Conservation (phyloP, 2,329 filamentous ascomycete genomes). For the Paramyrothecium sp. region DNA sequence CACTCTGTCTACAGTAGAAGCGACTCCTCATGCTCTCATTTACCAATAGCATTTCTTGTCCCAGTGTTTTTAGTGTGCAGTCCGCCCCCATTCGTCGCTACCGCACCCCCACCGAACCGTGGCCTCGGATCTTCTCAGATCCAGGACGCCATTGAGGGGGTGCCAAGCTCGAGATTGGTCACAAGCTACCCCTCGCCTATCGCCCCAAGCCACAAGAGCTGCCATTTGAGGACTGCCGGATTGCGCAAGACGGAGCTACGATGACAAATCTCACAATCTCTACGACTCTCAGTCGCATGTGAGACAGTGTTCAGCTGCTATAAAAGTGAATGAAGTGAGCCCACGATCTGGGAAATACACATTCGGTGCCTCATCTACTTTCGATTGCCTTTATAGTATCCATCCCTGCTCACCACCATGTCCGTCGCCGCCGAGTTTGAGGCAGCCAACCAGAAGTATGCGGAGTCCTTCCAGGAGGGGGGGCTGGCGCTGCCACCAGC, state of each 20-base stretch:
- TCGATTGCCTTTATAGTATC: background rate
- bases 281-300: background rate
- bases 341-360: no score
- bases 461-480: background rate
- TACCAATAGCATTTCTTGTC: no score
- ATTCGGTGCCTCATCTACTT: background rate
- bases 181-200: background rate
- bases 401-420: background rate
- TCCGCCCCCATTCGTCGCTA: no score
- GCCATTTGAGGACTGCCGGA: background rate
- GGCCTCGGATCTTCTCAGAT: background rate
- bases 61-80: no score
- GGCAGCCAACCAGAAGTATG: conserved; percentile 1
- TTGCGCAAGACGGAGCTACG: background rate
- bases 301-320: no score
- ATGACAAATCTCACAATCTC: background rate
- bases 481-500: background rate
- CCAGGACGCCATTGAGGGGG: background rate
- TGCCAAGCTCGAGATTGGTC: background rate
- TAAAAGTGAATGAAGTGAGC: no score
- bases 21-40: no score
- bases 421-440: background rate
- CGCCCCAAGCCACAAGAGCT: background rate
- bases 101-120: no score
- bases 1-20: no score